Evolutionary conservation across 2,329 filamentous ascomycete species (phyloP).

Genomic region (Microsporum audouinii): DNA sequence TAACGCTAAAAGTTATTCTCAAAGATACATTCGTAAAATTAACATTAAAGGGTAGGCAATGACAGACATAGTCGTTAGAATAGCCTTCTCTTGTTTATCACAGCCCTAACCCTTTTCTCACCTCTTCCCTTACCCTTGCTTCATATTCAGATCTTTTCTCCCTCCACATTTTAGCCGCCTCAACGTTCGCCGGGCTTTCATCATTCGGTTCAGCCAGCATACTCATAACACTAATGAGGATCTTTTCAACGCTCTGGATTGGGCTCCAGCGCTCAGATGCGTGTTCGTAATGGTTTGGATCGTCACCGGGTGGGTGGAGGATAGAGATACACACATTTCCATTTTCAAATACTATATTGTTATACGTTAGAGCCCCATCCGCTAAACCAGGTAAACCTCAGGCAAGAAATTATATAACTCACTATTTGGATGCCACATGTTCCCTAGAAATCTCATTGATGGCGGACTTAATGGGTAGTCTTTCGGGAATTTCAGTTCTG

Average conservation of each 20-base stretch:
- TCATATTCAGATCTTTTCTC: slow-evolving; percentile 75
- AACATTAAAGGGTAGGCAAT: not conserved
- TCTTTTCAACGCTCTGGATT: slow-evolving; percentile 90
- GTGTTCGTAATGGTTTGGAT: slow-evolving; percentile 84
- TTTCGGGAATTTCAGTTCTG: slow-evolving; percentile 85
- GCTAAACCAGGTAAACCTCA: not conserved
- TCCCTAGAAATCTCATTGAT: slow-evolving; percentile 87
- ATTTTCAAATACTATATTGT: slow-evolving; percentile 56
- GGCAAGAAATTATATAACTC: slow-evolving; percentile 16
- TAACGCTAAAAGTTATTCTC: not conserved
- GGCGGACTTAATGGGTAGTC: slow-evolving; percentile 96
- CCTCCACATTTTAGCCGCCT: slow-evolving; percentile 79
- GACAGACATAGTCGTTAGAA: not conserved
- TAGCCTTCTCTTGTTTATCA: slow-evolving; percentile 29
- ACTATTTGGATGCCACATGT: slow-evolving; percentile 97
- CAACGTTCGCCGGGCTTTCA: slow-evolving; percentile 88
- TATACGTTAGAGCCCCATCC: not conserved
- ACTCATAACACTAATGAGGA: slow-evolving; percentile 82
- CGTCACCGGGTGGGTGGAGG: slow-evolving; percentile 86
- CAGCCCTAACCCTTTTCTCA: slow-evolving; percentile 65
- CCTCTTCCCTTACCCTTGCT: slow-evolving; percentile 68
- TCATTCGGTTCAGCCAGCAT: slow-evolving; percentile 89
- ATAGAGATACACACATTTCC: slow-evolving; percentile 95
- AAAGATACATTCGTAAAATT: not conserved
- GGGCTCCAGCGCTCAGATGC: slow-evolving; percentile 87